Evolutionary conservation across 495 filamentous ascomycete species (phyloP), one percentile per base, ranked within the genome.

Genomic region (Aspergillus bertholletiae): DNA sequence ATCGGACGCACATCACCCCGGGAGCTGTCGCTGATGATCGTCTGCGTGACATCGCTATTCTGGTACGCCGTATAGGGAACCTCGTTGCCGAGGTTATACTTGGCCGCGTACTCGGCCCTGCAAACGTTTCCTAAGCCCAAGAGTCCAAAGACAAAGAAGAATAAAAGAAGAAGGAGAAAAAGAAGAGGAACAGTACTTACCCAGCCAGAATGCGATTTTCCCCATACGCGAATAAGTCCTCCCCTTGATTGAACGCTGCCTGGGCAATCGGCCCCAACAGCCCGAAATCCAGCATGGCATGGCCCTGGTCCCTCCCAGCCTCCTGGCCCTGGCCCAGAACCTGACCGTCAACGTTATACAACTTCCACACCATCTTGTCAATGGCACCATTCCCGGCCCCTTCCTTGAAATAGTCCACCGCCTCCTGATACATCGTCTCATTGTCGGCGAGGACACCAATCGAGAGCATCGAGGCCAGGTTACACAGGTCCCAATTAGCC

Each of bases 401-500:
- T 20, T 54, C 58, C 45, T 69, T 64, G 37, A 76, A 71, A 41
- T 75, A 78, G 12, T 60, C 52, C 28, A 70, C 43, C 0, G 60
- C 73, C 34, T 68, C 43, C 8, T 75, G 49, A 27, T 61, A 72
- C 56, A 72, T 73, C 4, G 72, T 74, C 49, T 58, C 18, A 34
- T 79, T 75, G 40, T 79, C 75, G 1, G 64, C 55, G 5, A 76
- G 55, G 20, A 77, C 62, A 17, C 73, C 70, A 49, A 76, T 73
- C 8, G 74, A 65, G 15, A 72, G 44, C 8, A 69, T 59, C 0
- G 62, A 66, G 17, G 71, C 71, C 8, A 76, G 62, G 40, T 79
- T 77, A 53, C 69, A 74, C 21, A 73, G 59, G 43, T 79, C 75
- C 73, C 75, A 79, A 46, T 78, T 78, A 11, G 73, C 73, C 54